phyloP scores from a whole-genome alignment of 1,284 basidiomycete species.

The Phylloporus gajari region DNA sequence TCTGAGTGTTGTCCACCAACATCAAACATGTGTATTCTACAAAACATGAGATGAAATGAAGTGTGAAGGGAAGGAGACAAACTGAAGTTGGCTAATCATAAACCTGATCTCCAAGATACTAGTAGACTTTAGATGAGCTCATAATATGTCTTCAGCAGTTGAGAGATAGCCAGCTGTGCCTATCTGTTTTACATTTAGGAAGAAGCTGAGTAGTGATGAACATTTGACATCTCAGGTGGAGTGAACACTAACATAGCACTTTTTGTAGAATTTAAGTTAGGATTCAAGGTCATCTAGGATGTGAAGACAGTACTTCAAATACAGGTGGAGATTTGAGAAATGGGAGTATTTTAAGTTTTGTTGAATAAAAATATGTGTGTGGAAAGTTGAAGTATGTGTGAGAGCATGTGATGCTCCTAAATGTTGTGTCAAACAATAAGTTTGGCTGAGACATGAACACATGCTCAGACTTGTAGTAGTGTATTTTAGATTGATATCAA shows the following conservation, averaged over 20 bases:
- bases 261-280: too few species aligned
- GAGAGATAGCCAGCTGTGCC: conserved; percentile 86
- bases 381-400: too few species aligned
- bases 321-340: too few species aligned
- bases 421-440: too few species aligned
- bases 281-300: too few species aligned
- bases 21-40: conserved; percentile 93
- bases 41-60: conserved; percentile 35
- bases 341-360: too few species aligned
- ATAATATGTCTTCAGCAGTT: conserved; percentile 88
- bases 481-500: too few species aligned
- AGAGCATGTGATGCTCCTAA: too few species aligned
- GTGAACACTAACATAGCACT: conserved; percentile 67
- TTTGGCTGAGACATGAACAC: too few species aligned
- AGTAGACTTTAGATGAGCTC: conserved; percentile 90
- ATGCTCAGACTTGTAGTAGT: too few species aligned
- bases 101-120: conserved; percentile 94
- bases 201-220: conserved; percentile 71
- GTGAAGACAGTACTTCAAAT: too few species aligned
- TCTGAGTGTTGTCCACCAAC: conserved; percentile 94
- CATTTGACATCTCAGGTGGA: conserved; percentile 2
- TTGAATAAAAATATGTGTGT: too few species aligned
- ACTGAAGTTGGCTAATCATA: conserved; percentile 74
- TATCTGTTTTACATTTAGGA: conserved; percentile 86
- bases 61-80: conserved; percentile 67